Conservation (phyloP, 768 basidiomycete species). For the Cyathus striatus region DNA sequence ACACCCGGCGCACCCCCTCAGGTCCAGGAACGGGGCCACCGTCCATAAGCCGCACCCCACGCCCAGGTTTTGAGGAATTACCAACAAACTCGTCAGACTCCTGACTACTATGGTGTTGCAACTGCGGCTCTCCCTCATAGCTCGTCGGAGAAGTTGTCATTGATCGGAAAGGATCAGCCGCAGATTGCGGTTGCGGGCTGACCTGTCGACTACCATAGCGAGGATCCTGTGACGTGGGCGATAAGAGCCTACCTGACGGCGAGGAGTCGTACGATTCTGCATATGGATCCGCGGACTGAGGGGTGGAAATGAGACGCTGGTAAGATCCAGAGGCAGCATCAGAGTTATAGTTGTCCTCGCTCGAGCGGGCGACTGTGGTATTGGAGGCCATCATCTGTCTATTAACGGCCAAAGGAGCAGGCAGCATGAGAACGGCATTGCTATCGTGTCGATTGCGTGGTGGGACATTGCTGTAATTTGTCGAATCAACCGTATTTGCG, state of each 20-base stretch:
- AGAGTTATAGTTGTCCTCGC: slow-evolving; percentile 41
- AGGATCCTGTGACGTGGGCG: slow-evolving; percentile 21
- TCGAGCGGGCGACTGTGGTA: slow-evolving; percentile 41
- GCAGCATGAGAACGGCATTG: slow-evolving; percentile 66
- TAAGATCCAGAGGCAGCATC: slow-evolving; percentile 36
- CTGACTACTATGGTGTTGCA: slow-evolving; percentile 26
- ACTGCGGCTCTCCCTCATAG: slow-evolving; percentile 32
- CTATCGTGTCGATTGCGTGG: slow-evolving; percentile 64
- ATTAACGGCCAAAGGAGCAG: slow-evolving; percentile 65
- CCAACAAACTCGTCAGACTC: slow-evolving; percentile 12
- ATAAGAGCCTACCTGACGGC: slow-evolving; percentile 19
- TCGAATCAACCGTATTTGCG: slow-evolving; percentile 58
- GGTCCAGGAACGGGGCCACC: slow-evolving; percentile 77
- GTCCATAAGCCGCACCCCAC: slow-evolving; percentile 79
- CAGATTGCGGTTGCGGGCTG: slow-evolving; percentile 26
- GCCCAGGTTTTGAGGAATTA: slow-evolving; percentile 14
- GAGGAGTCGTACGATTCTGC: slow-evolving; percentile 33
- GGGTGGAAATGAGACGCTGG: slow-evolving; percentile 37
- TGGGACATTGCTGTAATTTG: slow-evolving; percentile 26
- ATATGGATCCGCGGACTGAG: slow-evolving; percentile 31
- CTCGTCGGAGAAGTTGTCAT: slow-evolving; percentile 32
- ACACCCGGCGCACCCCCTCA: slow-evolving; percentile 76
- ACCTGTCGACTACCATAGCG: slow-evolving; percentile 14
- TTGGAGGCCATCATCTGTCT: slow-evolving; percentile 47
- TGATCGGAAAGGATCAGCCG: slow-evolving; percentile 51